These are phyloP conservation scores for Austroboletus eburneus DNA, from an alignment of 768 basidiomycete genomes.

Conservation along the genomic window DNA sequence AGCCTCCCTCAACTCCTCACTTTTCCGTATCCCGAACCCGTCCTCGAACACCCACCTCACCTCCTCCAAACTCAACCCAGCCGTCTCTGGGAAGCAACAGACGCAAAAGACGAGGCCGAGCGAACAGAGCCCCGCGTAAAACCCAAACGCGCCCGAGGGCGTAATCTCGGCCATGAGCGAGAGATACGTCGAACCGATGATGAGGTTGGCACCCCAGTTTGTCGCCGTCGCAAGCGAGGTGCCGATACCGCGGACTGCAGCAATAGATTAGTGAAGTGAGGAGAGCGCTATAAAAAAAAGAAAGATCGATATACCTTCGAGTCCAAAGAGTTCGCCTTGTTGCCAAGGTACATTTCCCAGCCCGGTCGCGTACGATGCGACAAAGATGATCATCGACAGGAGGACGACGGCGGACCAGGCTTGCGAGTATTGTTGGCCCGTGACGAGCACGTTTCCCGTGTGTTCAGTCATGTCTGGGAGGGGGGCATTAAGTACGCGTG, in stretches of 20 bases:
- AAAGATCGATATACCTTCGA: conserved; percentile 47
- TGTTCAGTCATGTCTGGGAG: conserved; percentile 51
- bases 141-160: conserved; percentile 70
- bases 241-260: conserved; percentile 67
- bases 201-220: conserved; percentile 74
- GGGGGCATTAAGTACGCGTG: background rate
- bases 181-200: conserved; percentile 77
- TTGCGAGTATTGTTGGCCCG: conserved; percentile 53
- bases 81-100: conserved; percentile 76
- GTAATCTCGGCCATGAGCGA: conserved; percentile 73
- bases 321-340: conserved; percentile 77
- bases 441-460: conserved; percentile 57
- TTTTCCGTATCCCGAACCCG: conserved; percentile 63
- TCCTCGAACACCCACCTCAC: conserved; percentile 57
- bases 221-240: conserved; percentile 71
- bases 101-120: conserved; percentile 67
- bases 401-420: conserved; percentile 67
- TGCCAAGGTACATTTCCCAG: conserved; percentile 85
- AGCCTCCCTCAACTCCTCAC: conserved; percentile 38
- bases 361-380: conserved; percentile 76
- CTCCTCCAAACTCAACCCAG: conserved; percentile 67
- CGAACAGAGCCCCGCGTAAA: conserved; percentile 71
- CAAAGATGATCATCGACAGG: conserved; percentile 80
- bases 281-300: no score
- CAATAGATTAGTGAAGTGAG: background rate